Conservation (phyloP, 2,329 filamentous ascomycete genomes). For the Xylaria sp. region DNA sequence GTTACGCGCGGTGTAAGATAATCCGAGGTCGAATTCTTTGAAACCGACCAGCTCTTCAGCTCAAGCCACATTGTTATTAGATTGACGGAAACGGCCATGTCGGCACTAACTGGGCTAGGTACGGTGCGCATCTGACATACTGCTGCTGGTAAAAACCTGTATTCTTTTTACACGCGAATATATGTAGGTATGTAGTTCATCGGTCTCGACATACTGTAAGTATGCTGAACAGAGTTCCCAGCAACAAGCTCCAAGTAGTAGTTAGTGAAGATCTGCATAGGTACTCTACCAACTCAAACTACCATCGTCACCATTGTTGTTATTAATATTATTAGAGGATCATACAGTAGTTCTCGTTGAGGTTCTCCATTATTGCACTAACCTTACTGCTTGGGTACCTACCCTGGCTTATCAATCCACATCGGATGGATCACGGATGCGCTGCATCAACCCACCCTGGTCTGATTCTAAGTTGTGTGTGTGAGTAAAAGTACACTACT, state of each 20-base stretch:
- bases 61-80: conserved; percentile 26
- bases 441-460: conserved; percentile 32
- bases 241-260: neutral
- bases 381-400: neutral
- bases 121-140: neutral
- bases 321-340: neutral
- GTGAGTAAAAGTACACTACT: neutral
- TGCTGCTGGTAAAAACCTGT: neutral
- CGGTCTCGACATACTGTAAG: no score
- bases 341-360: no score
- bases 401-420: conserved; percentile 26
- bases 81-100: conserved; percentile 3
- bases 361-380: no score
- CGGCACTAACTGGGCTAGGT: conserved; percentile 4
- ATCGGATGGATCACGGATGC: conserved; percentile 27
- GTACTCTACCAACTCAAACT: neutral
- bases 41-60: conserved; percentile 25
- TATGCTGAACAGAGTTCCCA: neutral
- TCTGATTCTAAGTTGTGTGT: conserved; percentile 21
- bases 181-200: no score
- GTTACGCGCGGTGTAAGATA: conserved; percentile 1
- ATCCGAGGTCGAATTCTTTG: neutral
- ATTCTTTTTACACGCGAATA: no score
- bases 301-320: neutral
- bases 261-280: neutral